phyloP scores from a whole-genome alignment of 208 protist genomes.

The Novymonas esmeraldas region DNA sequence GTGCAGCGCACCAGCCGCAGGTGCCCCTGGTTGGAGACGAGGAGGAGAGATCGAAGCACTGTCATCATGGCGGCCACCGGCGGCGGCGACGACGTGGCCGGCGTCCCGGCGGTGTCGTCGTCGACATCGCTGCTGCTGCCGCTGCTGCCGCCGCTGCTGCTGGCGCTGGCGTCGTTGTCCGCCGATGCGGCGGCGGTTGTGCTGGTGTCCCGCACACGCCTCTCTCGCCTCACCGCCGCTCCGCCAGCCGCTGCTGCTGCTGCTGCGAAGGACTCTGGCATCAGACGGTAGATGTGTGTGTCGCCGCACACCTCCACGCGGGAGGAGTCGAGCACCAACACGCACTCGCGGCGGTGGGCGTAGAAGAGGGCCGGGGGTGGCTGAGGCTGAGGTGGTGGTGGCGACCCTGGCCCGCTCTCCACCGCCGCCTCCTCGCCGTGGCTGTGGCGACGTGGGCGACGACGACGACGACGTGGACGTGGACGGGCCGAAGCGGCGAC shows the following conservation, averaged over 20 bases:
- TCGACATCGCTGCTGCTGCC: not conserved
- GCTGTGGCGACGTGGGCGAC: not conserved
- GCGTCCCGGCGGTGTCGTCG: not conserved
- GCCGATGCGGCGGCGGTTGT: not conserved
- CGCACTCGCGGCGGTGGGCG: constrained; percentile 44
- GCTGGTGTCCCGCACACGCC: not conserved
- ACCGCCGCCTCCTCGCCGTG: constrained; percentile 1
- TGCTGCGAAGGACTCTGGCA: constrained; percentile 5
- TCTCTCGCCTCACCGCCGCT: not conserved
- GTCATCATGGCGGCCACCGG: constrained; percentile 15
- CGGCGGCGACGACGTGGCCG: not conserved
- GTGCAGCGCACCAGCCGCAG: constrained; percentile 43
- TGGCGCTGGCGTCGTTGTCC: not conserved
- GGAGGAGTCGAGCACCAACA: constrained; percentile 63
- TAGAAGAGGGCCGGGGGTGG: constrained; percentile 27
- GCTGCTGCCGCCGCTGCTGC: not conserved
- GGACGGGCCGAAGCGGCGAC: not conserved
- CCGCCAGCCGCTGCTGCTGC: not conserved
- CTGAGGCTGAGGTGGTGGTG: constrained; percentile 1
- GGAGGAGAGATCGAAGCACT: constrained; percentile 52
- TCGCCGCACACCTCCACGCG: constrained; percentile 49
- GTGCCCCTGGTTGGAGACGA: constrained; percentile 65
- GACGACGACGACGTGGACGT: not conserved
- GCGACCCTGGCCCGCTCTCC: not conserved
- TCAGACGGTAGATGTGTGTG: constrained; percentile 36